A percentile compares a stretch with the other conserved stretches of the same genome.
phyloP scores from a whole-genome alignment of 805 yeast genomes.

The Candida qinlingensis region DNA sequence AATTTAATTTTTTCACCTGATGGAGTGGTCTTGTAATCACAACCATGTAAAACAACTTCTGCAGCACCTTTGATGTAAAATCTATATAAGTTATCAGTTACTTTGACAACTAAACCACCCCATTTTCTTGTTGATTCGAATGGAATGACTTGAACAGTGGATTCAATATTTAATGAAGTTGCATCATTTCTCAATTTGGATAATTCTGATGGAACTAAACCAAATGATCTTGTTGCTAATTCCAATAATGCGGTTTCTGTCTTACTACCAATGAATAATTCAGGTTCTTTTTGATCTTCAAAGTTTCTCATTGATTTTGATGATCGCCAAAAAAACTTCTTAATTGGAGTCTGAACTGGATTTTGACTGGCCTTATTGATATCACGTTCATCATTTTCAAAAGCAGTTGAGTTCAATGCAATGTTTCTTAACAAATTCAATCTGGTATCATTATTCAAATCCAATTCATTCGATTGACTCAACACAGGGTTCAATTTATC shows the following conservation, averaged over 20 bases:
- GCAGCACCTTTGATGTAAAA: conserved; percentile 90
- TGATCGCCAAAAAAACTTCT: conserved; percentile 16
- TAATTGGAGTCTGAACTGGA: conserved; percentile 21
- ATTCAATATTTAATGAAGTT: conserved; percentile 26
- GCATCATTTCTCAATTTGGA: conserved; percentile 39
- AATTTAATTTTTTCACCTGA: conserved; percentile 27
- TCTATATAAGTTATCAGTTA: conserved; percentile 41
- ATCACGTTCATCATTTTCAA: conserved; percentile 49
- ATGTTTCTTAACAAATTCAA: conserved; percentile 48
- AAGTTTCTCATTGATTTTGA: conserved; percentile 8
- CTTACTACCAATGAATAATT: conserved; percentile 82
- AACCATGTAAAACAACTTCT: conserved; percentile 67
- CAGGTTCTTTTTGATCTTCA: conserved; percentile 26
- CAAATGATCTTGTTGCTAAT: conserved; percentile 56
- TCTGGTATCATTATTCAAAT: conserved; percentile 8
- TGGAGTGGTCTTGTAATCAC: conserved; percentile 37
- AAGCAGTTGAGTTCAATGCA: conserved; percentile 81
- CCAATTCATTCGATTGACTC: conserved; percentile 14
- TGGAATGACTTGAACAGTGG: conserved; percentile 70
- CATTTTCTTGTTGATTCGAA: conserved; percentile 92
- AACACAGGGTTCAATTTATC: conserved; percentile 30
- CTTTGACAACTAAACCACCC: conserved; percentile 72
- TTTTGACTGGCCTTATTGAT: conserved; percentile 19
- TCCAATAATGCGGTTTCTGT: conserved; percentile 87
- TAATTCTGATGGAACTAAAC: conserved; percentile 39